Conservation (phyloP, 2,329 filamentous ascomycete species). For the Fusarium nodosum region DNA sequence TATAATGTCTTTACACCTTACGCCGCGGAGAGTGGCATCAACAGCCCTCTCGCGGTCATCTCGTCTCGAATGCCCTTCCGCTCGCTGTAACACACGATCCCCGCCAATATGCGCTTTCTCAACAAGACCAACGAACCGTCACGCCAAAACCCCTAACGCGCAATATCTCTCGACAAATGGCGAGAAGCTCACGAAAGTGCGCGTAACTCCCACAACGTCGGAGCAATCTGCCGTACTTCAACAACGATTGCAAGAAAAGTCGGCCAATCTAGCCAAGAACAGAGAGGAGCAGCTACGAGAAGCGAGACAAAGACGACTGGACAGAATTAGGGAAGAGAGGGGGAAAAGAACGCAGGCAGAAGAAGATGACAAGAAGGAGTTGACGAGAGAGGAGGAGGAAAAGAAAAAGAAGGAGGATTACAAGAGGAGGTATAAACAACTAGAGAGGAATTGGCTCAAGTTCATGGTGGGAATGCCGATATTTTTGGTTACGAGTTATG, state of each 20-base stretch:
- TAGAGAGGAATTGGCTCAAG: constrained; percentile 61
- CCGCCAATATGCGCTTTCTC: constrained; percentile 26
- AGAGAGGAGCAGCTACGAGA: constrained; percentile 18
- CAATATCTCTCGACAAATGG: not conserved
- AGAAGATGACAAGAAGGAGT: constrained; percentile 1
- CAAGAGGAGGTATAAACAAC: constrained; percentile 59
- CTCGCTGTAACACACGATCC: constrained; percentile 6
- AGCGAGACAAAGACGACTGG: constrained; percentile 4
- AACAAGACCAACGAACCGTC: not conserved
- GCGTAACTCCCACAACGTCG: not conserved
- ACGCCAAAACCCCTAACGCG: not conserved
- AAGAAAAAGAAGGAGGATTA: constrained; percentile 54
- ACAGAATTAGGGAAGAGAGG: constrained; percentile 11
- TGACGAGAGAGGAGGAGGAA: constrained; percentile 28
- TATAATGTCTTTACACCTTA: constrained; percentile 20
- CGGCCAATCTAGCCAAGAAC: not conserved
- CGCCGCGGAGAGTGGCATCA: constrained; percentile 8
- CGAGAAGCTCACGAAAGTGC: not conserved
- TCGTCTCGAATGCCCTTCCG: constrained; percentile 3
- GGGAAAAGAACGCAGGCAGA: constrained; percentile 24
- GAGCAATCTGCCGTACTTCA: constrained; percentile 2
- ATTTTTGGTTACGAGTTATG: constrained; percentile 68
- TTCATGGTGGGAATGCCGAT: constrained; percentile 68
- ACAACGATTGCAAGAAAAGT: not conserved
- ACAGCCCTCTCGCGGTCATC: not conserved